These are phyloP conservation scores for Plasmopara muralis DNA, from an alignment of 352 stramenopile species.

Conservation along the genomic window DNA sequence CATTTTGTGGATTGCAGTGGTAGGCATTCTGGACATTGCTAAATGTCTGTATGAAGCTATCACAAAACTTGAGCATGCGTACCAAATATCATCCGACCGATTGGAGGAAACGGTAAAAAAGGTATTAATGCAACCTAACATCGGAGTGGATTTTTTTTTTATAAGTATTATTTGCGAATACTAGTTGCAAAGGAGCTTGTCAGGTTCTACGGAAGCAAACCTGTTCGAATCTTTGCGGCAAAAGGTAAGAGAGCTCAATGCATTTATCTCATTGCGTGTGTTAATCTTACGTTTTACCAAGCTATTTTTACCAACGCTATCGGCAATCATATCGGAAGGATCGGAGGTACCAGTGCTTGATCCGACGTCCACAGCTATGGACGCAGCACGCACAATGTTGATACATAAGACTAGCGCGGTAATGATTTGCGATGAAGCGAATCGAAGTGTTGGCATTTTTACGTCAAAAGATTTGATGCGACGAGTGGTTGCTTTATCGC, in stretches of 20 bases:
- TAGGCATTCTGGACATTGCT: slow-evolving; percentile 96
- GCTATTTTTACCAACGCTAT: slow-evolving; percentile 82
- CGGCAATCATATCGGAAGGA: slow-evolving; percentile 59
- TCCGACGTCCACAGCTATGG: slow-evolving; percentile 44
- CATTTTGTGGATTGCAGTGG: slow-evolving; percentile 43
- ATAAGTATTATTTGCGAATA: slow-evolving; percentile 7
- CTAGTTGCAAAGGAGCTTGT: slow-evolving; percentile 56
- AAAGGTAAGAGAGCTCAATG: slow-evolving; percentile 39
- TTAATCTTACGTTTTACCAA: slow-evolving; percentile 1
- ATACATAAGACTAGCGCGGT: slow-evolving; percentile 67
- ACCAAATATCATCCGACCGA: slow-evolving; percentile 62
- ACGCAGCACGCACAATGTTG: slow-evolving; percentile 76
- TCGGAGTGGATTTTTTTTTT: slow-evolving; percentile 1
- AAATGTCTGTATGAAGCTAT: slow-evolving; percentile 99
- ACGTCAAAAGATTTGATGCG: slow-evolving; percentile 97
- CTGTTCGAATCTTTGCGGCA: slow-evolving; percentile 78
- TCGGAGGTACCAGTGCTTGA: slow-evolving; percentile 53
- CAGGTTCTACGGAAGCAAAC: slow-evolving; percentile 41
- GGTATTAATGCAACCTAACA: slow-evolving; percentile 21
- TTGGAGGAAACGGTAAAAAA: slow-evolving; percentile 75
- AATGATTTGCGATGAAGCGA: slow-evolving; percentile 87
- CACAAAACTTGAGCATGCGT: slow-evolving; percentile 90
- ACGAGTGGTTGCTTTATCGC: slow-evolving; percentile 86
- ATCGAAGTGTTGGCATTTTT: slow-evolving; percentile 92
- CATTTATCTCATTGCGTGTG: background rate